Conservation (phyloP, 176 grass and related monocot genomes). For the Miscanthus lutarioriparius region DNA sequence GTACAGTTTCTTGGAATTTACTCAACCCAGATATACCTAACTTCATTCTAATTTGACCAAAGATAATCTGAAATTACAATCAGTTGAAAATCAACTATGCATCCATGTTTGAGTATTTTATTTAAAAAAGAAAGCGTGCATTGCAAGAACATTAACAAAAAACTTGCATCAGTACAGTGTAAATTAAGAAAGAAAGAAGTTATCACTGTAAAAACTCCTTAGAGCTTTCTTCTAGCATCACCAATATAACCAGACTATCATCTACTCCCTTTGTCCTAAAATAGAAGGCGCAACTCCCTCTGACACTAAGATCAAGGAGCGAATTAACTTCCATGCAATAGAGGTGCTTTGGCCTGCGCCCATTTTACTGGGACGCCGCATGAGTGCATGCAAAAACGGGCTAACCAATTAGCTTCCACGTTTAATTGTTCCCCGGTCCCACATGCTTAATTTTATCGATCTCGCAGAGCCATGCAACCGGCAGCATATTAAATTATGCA, state of each 20-base stretch:
- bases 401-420: not conserved
- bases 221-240: not conserved
- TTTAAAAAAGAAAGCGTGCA: not conserved
- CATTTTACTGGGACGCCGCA: not conserved
- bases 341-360: not conserved
- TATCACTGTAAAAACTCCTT: not conserved
- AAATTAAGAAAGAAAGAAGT: not conserved
- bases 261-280: not conserved
- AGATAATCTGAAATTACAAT: not conserved
- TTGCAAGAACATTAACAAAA: conserved; percentile 7
- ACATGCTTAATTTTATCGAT: not conserved
- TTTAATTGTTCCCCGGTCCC: not conserved
- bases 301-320: not conserved
- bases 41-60: not conserved
- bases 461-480: not conserved
- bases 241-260: not conserved
- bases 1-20: not conserved
- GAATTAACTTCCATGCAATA: not conserved
- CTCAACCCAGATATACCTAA: not conserved
- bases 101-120: not conserved
- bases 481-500: not conserved
- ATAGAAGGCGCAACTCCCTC: not conserved
- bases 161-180: not conserved
- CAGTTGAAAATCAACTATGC: not conserved
- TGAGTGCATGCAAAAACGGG: not conserved